A percentile compares a stretch with the other conserved stretches of the same genome.
phyloP scores from a whole-genome alignment of 768 basidiomycete genomes.

The Daedalea quercina region DNA sequence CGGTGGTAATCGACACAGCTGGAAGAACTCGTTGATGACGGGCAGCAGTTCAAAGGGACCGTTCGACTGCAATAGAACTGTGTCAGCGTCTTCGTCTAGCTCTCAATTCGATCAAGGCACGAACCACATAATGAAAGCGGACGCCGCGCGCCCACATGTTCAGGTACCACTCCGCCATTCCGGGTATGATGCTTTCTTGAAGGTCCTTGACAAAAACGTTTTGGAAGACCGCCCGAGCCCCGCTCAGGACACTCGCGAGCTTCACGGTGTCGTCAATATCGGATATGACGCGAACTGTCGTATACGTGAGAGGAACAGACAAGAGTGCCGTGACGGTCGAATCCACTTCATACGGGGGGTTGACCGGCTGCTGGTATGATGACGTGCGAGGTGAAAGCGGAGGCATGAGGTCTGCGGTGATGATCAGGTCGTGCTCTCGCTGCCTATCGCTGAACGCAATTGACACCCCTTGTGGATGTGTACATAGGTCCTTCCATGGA shows the following conservation, averaged over 20 bases:
- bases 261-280: constrained; percentile 96
- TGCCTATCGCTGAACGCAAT: constrained; percentile 48
- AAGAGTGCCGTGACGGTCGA: constrained; percentile 16
- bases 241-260: constrained; percentile 65
- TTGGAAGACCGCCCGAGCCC: constrained; percentile 76
- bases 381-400: constrained; percentile 29
- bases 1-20: constrained; percentile 58
- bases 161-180: constrained; percentile 77
- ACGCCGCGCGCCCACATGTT: constrained; percentile 65
- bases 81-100: background rate
- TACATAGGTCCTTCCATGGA: constrained; percentile 61
- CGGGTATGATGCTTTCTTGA: constrained; percentile 71
- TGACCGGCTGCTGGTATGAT: constrained; percentile 26
- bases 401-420: constrained; percentile 44
- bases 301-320: constrained; percentile 42
- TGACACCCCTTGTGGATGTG: constrained; percentile 49
- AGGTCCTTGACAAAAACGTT: constrained; percentile 90
- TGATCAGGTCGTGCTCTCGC: constrained; percentile 41
- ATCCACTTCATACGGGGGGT: background rate
- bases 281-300: constrained; percentile 74
- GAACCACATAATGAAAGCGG: constrained; percentile 83
- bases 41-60: constrained; percentile 82
- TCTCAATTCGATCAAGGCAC: constrained; percentile 23
- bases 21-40: constrained; percentile 69
- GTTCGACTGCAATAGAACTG: constrained; percentile 55